Base-by-base conservation (phyloP, 805 yeast species). In the Kluyveromyces nonfermentans region DNA sequence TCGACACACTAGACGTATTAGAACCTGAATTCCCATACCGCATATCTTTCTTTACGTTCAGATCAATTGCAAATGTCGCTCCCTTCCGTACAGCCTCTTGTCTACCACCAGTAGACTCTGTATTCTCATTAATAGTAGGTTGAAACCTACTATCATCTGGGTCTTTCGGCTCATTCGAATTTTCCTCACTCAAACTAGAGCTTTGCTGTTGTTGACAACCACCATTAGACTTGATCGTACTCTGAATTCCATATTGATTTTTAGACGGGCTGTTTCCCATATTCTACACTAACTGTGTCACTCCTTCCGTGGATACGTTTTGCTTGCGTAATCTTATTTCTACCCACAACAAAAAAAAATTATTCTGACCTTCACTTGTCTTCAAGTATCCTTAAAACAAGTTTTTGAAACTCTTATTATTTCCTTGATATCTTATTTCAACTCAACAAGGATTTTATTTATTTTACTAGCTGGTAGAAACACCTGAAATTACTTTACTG, bases 231-330 rank as follows among this genome's bases (percentile, higher is more conserved):
- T 57, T 46, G 43, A 55, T 60, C 60, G 68, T 55, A 60, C 57
- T 62, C 64, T 69, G 65, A 54, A 62, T 60, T 55, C 63, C 64
- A 56, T 58, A 57, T 47, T 57, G 59, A 42, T 57, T 62, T 50
- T 63, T 64, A 35, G 82, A 76, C 70, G 82, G 82, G 80, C 76
- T 76, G 67, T 75, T 77, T 67, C 83, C 82, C 82, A 77, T 77
- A 57, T 49, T 50, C 41, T 38, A 38, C 34, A 10, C 39, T 20
- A 20, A 21, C 9, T 37, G 30, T 20, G 34, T 25, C 22, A 16
- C 20, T 25, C 35, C 15, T 18, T 16, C 7, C 25, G 35, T 19
- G 43, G 33, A 22, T 33, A 41, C 21, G 22, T 14, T 15, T 33
- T 35, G 28, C 9, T 25, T 5, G 33, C 28, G 5, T 14, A 25